Percentiles rank a stretch among this genome's conserved stretches.
Evolutionary conservation across 768 basidiomycete genomes (phyloP).

Genomic region (Phlegmacium glaucopus): DNA sequence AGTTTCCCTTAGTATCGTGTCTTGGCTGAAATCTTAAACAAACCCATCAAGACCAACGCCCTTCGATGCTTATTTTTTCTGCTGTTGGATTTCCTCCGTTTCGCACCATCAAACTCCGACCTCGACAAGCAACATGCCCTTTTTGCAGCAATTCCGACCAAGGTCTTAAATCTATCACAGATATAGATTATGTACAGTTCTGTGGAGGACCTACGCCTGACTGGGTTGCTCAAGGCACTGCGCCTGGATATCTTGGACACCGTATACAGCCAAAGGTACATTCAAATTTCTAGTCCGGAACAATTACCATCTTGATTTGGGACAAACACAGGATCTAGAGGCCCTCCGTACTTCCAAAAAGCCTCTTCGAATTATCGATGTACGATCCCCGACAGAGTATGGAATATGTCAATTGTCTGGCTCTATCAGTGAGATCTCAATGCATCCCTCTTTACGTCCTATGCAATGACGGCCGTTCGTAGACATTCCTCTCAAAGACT

Average conservation of each 20-base stretch:
- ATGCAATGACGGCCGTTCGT: neutral
- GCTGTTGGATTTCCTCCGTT: constrained; percentile 70
- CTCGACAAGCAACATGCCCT: constrained; percentile 64
- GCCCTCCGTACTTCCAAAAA: constrained; percentile 27
- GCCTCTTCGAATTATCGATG: constrained; percentile 61
- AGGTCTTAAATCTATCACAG: constrained; percentile 11
- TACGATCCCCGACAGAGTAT: constrained; percentile 76
- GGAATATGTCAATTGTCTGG: constrained; percentile 79
- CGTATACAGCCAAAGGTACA: constrained; percentile 46
- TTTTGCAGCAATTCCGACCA: constrained; percentile 55
- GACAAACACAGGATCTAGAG: constrained; percentile 46
- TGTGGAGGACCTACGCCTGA: constrained; percentile 74
- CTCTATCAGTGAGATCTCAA: constrained; percentile 58
- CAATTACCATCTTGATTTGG: neutral
- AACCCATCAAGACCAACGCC: constrained; percentile 44
- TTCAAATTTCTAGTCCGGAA: neutral
- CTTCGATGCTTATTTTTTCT: constrained; percentile 72
- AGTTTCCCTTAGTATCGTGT: constrained; percentile 5
- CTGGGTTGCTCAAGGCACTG: constrained; percentile 57
- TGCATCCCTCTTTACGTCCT: too few species aligned
- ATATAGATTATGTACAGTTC: constrained; percentile 76
- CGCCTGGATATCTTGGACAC: constrained; percentile 32
- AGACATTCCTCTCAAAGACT: constrained; percentile 73
- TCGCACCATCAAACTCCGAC: constrained; percentile 78
- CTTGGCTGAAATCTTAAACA: neutral